Conservation (phyloP, 2,329 filamentous ascomycete genomes). For the Rhinocladiella similis region DNA sequence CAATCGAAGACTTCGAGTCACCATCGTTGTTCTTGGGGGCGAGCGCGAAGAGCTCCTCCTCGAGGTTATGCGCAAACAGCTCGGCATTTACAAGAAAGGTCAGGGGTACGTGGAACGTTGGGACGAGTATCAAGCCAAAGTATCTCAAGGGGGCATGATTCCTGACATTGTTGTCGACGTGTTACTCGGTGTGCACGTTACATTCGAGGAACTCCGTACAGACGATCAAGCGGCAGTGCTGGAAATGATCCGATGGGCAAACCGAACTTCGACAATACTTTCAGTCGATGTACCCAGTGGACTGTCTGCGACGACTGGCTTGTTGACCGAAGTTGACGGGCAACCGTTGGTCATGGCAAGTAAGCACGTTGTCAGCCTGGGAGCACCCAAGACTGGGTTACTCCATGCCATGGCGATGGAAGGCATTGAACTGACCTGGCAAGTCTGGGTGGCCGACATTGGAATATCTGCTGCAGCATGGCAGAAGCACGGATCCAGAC, state of each 20-base stretch:
- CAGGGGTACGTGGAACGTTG: constrained; percentile 70
- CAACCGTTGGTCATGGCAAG: constrained; percentile 77
- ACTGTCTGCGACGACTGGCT: constrained; percentile 44
- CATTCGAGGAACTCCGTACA: constrained; percentile 83
- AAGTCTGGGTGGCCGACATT: constrained; percentile 81
- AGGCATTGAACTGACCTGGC: constrained; percentile 55
- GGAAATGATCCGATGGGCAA: constrained; percentile 91
- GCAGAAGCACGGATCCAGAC: constrained; percentile 36
- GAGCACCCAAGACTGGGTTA: constrained; percentile 81
- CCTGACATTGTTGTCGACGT: constrained; percentile 86
- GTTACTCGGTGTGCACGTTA: constrained; percentile 79
- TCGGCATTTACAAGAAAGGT: constrained; percentile 80
- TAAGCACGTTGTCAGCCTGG: constrained; percentile 80
- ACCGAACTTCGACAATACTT: constrained; percentile 68
- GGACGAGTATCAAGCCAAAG: constrained; percentile 55
- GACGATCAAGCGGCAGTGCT: constrained; percentile 82
- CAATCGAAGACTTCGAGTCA: constrained; percentile 76
- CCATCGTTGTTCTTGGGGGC: constrained; percentile 80
- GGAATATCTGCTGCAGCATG: constrained; percentile 51
- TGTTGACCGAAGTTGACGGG: constrained; percentile 65
- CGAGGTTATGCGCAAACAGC: constrained; percentile 76
- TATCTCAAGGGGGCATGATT: constrained; percentile 44
- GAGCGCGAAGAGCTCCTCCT: constrained; percentile 80
- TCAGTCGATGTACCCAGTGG: constrained; percentile 91
- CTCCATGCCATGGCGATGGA: constrained; percentile 71